phyloP scores from a whole-genome alignment of 495 filamentous ascomycete genomes.

The Alectoria sarmentosa region DNA sequence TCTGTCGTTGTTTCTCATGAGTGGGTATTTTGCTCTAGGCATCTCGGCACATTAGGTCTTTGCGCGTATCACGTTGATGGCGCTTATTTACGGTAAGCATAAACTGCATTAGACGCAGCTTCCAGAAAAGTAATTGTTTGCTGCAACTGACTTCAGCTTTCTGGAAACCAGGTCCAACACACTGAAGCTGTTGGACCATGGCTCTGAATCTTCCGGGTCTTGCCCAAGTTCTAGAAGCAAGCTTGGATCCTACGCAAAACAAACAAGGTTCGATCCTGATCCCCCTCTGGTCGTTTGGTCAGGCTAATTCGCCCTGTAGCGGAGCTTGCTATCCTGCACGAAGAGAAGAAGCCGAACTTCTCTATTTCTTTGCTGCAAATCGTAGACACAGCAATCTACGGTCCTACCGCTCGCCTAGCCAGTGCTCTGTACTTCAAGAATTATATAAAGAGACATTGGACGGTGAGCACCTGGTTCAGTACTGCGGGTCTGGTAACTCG shows the following conservation, averaged over 20 bases:
- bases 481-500: conserved; percentile 7
- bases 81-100: conserved; percentile 11
- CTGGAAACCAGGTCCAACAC: not conserved
- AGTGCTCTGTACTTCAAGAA: conserved; percentile 97
- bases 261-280: conserved; percentile 65
- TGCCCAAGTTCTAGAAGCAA: conserved; percentile 74
- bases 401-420: conserved; percentile 73
- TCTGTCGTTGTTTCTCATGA: not conserved
- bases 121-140: not conserved
- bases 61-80: conserved; percentile 6
- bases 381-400: conserved; percentile 62
- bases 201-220: conserved; percentile 64
- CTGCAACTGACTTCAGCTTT: not conserved
- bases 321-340: conserved; percentile 64
- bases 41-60: too few species aligned
- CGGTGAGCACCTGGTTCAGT: conserved; percentile 39
- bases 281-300: not conserved
- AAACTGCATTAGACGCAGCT: not conserved
- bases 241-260: conserved; percentile 74
- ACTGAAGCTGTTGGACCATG: conserved; percentile 48
- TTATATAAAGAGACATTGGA: conserved; percentile 87
- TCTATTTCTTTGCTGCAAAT: conserved; percentile 84
- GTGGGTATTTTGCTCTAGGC: not conserved
- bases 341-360: conserved; percentile 75
- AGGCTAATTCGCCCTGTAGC: conserved; percentile 45